A percentile compares a stretch with the other conserved stretches of the same genome.
These are phyloP conservation scores for Chaetomium cochliodes DNA, from an alignment of 495 filamentous ascomycete genomes.

Conservation along the genomic window DNA sequence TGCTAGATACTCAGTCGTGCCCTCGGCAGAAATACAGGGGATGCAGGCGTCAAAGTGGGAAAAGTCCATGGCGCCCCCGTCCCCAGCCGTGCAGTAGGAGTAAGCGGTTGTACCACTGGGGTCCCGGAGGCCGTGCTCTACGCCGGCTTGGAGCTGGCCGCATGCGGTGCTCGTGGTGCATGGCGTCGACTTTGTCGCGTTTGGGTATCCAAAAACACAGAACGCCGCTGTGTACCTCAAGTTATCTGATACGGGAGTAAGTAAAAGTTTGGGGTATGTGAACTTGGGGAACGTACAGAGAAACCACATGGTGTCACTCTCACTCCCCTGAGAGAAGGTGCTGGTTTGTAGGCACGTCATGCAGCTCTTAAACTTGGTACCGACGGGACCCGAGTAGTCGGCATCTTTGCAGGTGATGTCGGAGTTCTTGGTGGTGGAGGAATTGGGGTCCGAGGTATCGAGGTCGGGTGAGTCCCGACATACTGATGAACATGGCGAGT, in stretches of 20 bases:
- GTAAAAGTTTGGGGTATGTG: not conserved
- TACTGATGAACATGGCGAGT: constrained; percentile 50
- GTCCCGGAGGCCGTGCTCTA: constrained; percentile 36
- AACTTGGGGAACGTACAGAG: constrained; percentile 42
- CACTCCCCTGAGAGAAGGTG: constrained; percentile 41
- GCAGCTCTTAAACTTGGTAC: constrained; percentile 50
- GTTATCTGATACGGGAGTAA: constrained; percentile 38
- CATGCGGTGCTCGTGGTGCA: constrained; percentile 47
- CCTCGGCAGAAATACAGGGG: constrained; percentile 41
- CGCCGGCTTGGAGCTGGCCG: constrained; percentile 34
- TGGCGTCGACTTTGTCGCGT: constrained; percentile 42
- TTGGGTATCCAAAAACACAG: constrained; percentile 49
- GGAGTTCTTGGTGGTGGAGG: constrained; percentile 43
- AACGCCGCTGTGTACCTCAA: constrained; percentile 46
- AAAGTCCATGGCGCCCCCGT: constrained; percentile 30
- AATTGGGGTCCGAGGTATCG: constrained; percentile 46
- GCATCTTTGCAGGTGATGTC: constrained; percentile 51
- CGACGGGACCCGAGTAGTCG: constrained; percentile 36
- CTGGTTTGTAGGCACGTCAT: constrained; percentile 54
- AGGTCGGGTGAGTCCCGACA: constrained; percentile 43
- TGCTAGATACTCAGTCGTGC: constrained; percentile 39
- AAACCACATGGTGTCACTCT: constrained; percentile 54
- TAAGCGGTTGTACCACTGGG: constrained; percentile 36
- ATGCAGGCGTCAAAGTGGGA: constrained; percentile 36
- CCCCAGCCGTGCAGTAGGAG: constrained; percentile 42